phyloP scores from a whole-genome alignment of 176 grass and related monocot species.

The Triticum urartu region DNA sequence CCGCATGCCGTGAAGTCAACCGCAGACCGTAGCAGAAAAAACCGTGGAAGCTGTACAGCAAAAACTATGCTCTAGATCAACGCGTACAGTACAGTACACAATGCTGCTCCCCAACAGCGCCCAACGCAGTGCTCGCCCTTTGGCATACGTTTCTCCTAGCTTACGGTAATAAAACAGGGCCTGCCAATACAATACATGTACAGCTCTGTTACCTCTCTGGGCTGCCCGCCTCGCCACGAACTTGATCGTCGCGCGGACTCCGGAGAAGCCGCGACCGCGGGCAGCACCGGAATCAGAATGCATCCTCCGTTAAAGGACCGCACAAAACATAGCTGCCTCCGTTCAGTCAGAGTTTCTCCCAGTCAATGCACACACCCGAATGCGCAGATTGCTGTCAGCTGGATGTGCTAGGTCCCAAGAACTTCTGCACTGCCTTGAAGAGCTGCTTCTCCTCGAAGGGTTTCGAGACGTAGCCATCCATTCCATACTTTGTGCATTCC shows the following conservation, averaged over 20 bases:
- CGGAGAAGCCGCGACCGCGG: neutral
- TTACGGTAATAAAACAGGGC: neutral
- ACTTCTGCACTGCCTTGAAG: constrained; percentile 73
- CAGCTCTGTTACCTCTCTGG: constrained; percentile 11
- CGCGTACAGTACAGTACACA: neutral
- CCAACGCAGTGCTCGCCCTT: neutral
- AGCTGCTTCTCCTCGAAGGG: constrained; percentile 95
- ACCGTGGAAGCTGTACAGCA: constrained; percentile 28
- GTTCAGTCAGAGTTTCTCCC: neutral
- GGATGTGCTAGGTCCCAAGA: constrained; percentile 45
- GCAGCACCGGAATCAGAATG: constrained; percentile 14
- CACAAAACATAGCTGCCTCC: constrained; percentile 29
- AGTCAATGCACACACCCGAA: neutral
- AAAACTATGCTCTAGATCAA: constrained; percentile 25
- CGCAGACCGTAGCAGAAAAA: constrained; percentile 25
- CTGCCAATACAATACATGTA: constrained; percentile 40
- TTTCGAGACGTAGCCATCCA: constrained; percentile 98
- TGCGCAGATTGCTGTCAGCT: constrained; percentile 5
- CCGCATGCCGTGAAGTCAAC: neutral
- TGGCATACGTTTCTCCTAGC: constrained; percentile 17
- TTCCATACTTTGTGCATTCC: constrained; percentile 78
- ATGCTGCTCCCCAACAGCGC: constrained; percentile 18
- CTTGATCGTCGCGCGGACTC: neutral
- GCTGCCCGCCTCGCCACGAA: neutral
- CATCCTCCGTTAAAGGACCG: constrained; percentile 7